phyloP scores from a whole-genome alignment of 345 rosid species.

The Populus euphratica region DNA sequence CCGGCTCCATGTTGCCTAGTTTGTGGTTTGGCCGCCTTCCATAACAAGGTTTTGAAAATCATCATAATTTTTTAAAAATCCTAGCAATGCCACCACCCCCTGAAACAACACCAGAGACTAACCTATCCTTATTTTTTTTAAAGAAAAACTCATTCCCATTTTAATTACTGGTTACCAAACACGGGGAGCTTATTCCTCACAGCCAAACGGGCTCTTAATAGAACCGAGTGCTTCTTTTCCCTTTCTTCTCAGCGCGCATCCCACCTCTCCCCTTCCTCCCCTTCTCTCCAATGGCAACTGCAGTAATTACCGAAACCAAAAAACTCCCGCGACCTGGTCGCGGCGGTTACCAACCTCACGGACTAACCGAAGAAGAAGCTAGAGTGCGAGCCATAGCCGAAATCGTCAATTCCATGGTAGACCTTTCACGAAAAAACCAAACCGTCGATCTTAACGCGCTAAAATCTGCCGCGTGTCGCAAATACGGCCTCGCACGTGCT shows the following conservation, averaged over 20 bases:
- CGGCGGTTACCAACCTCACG: constrained; percentile 82
- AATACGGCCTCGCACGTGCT: constrained; percentile 87
- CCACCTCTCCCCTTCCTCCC: background rate
- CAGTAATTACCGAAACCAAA: constrained; percentile 42
- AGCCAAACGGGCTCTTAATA: background rate
- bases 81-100: no score
- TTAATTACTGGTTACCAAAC: no score
- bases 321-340: constrained; percentile 80
- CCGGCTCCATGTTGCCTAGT: no score
- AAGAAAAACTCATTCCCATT: no score
- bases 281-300: constrained; percentile 55
- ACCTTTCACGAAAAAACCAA: constrained; percentile 86
- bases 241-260: background rate
- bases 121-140: no score
- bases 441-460: constrained; percentile 90
- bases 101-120: no score
- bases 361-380: constrained; percentile 90
- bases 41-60: no score
- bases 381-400: constrained; percentile 90
- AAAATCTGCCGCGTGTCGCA: constrained; percentile 88
- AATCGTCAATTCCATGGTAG: constrained; percentile 86
- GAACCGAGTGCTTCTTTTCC: background rate
- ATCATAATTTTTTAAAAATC: no score
- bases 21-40: no score
- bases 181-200: no score